Evolutionary conservation across 2,329 filamentous ascomycete genomes (phyloP), one percentile per base, ranked within the genome.

Genomic region (Ophiognomonia clavigignenti-juglandacearum): DNA sequence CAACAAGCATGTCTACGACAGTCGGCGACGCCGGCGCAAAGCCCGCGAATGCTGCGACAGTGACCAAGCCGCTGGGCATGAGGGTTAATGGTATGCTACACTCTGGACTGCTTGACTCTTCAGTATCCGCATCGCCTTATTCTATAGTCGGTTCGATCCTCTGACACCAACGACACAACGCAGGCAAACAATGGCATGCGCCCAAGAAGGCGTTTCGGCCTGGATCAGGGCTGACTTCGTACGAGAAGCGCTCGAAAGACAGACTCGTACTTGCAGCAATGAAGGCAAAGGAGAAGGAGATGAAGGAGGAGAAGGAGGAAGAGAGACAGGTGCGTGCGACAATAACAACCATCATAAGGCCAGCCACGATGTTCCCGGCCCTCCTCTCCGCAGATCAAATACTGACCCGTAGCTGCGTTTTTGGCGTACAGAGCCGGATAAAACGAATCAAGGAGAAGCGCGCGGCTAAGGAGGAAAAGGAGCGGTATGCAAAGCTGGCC

Each of bases 221-320:
- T 4, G 82, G 73, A 13, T 77, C 86, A 9, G 89, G 91, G 22
- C 77, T 90, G 57, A 87, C 81, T 3, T 82, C 88, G 1, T 97
- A 86, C 64, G 83, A 85, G 56, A 85, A 89, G 67, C 83, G 92
- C 44, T 72, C 80, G 38, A 83, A 85, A 57, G 77, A 83, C 52
- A 81, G 89, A 43, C 79, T 83, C 53, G 78, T 83, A 7, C 77
- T 83, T 58, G 78, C 80, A 11, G 82, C 88, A n/a, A 80, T 87
- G 58, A 97, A 96, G 72, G 88, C 89, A 29, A 90, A 89, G 61
- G 93, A 97, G 71, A 91, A 88, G 68, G 90, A 96, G 67, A 82
- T 98, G 82, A 95, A 92, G 73, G 88, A 90, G 1, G 93, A 96
- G 71, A 96, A 95, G 70, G 90, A 95, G 63, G 80, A 85, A n/a